phyloP scores from a whole-genome alignment of 176 grass and related monocot species.

The Hsuehochloa calcarea region DNA sequence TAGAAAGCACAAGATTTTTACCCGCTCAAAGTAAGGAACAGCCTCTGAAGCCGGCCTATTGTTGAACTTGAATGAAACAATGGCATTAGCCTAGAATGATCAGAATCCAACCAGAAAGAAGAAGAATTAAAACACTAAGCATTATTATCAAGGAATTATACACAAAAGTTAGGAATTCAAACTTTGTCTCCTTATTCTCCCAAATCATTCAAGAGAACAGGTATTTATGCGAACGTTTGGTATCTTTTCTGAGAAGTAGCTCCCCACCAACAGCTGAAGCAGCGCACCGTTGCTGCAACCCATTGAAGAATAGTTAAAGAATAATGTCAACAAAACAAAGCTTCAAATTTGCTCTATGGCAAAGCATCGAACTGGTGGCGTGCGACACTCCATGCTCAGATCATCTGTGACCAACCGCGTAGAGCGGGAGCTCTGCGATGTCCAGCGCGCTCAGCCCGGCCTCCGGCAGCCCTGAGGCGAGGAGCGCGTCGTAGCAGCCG shows the following conservation, averaged over 20 bases:
- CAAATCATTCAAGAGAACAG: neutral
- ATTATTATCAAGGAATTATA: neutral
- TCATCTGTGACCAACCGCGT: constrained; percentile 87
- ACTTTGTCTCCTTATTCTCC: neutral
- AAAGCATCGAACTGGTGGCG: constrained; percentile 32
- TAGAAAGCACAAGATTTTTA: constrained; percentile 23
- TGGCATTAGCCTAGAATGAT: constrained; percentile 71
- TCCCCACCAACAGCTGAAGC: constrained; percentile 87
- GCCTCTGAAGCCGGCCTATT: constrained; percentile 82
- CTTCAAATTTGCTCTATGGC: neutral
- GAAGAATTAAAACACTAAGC: neutral
- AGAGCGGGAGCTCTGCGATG: constrained; percentile 63
- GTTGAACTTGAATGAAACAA: constrained; percentile 99
- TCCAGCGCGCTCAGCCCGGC: constrained; percentile 48
- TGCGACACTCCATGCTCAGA: neutral
- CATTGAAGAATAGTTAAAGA: constrained; percentile 2
- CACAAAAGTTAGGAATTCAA: neutral
- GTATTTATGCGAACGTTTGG: constrained; percentile 53
- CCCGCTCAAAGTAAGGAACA: constrained; percentile 98
- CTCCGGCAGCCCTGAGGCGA: constrained; percentile 59
- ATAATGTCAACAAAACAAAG: neutral
- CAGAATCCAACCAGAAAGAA: constrained; percentile 21
- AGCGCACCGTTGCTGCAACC: constrained; percentile 82
- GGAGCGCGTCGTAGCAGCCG: constrained; percentile 61
- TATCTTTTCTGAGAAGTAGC: constrained; percentile 83